Percentiles rank a stretch among this genome's conserved stretches.
Evolutionary conservation across 129 eudicot species (phyloP).

Genomic region (sunflower (Helianthus annuus)): HanXRQr2.0-SUNRISE NC_035446.2:80484563-80485062

Average conservation of each 20-base stretch:
- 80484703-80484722: constrained; percentile 15
- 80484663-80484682: constrained; percentile 1
- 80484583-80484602: constrained; percentile 11
- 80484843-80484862: constrained; percentile 3
- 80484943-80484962: constrained; percentile 49
- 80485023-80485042: constrained; percentile 90
- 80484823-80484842: neutral
- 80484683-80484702: neutral
- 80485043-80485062: constrained; percentile 91
- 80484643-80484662: constrained; percentile 1
- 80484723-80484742: neutral
- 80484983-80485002: constrained; percentile 97
- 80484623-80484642: constrained; percentile 1
- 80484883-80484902: neutral
- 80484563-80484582: too few species aligned
- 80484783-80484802: too few species aligned
- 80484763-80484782: too few species aligned
- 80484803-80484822: neutral
- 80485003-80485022: constrained; percentile 79
- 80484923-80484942: neutral
- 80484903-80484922: neutral
- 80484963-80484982: constrained; percentile 86
- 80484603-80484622: constrained; percentile 6
- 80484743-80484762: neutral
- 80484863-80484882: neutral